Evolutionary conservation across 768 basidiomycete genomes (phyloP).

Genomic region (Boletus sp.): DNA sequence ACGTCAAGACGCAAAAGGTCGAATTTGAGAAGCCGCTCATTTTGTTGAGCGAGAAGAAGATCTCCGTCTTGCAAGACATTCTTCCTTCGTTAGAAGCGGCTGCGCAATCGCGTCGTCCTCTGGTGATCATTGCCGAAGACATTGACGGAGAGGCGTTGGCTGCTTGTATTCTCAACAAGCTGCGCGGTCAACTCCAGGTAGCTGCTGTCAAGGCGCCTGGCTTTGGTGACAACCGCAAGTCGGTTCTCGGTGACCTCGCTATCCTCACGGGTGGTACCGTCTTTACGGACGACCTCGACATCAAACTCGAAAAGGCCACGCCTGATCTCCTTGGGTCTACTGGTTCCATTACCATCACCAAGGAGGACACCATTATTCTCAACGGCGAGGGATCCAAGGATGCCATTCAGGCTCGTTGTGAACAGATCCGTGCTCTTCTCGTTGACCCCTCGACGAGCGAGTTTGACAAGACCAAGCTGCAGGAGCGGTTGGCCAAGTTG

Average conservation of each 20-base stretch:
- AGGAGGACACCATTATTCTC: slow-evolving; percentile 96
- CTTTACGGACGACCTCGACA: slow-evolving; percentile 94
- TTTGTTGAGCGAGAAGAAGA: slow-evolving; percentile 97
- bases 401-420: slow-evolving; percentile 87
- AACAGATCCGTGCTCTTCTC: slow-evolving; percentile 88
- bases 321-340: slow-evolving; percentile 87
- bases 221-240: slow-evolving; percentile 99
- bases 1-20: slow-evolving; percentile 93
- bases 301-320: slow-evolving; percentile 92
- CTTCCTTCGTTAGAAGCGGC: slow-evolving; percentile 86
- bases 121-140: slow-evolving; percentile 97
- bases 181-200: slow-evolving; percentile 94
- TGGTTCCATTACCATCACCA: slow-evolving; percentile 91
- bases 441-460: slow-evolving; percentile 84
- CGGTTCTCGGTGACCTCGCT: slow-evolving; percentile 93
- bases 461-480: slow-evolving; percentile 91
- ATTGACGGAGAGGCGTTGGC: slow-evolving; percentile 97
- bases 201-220: slow-evolving; percentile 95
- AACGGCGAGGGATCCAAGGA: slow-evolving; percentile 94
- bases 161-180: slow-evolving; percentile 98
- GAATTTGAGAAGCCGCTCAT: slow-evolving; percentile 97
- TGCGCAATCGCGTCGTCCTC: slow-evolving; percentile 80
- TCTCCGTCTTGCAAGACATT: slow-evolving; percentile 91
- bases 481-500: slow-evolving; percentile 96
- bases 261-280: slow-evolving; percentile 98